A percentile compares a stretch with the other conserved stretches of the same genome.
phyloP scores from a whole-genome alignment of 345 rosid species.

The Durio zibethinus region DNA sequence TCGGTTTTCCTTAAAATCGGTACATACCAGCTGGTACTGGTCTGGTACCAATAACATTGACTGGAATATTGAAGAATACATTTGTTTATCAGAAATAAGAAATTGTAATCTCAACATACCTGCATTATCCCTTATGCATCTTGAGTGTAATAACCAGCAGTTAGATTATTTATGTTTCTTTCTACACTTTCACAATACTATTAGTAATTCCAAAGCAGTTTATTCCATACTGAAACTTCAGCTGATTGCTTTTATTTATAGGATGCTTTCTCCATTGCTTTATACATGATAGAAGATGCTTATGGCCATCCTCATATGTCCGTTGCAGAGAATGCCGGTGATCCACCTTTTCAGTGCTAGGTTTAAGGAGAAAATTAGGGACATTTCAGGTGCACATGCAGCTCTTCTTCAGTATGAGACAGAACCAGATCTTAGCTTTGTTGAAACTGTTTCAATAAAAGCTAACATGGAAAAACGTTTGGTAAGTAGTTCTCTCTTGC shows the following conservation, averaged over 20 bases:
- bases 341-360: constrained; percentile 70
- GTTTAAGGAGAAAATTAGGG: constrained; percentile 70
- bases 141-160: not conserved
- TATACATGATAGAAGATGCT: constrained; percentile 27
- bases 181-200: not conserved
- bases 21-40: too few relatives aligned
- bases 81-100: not conserved
- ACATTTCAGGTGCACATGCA: constrained; percentile 53
- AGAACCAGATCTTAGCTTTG: constrained; percentile 52
- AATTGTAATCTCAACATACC: not conserved
- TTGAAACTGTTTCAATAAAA: constrained; percentile 51
- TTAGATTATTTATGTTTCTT: not conserved
- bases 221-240: constrained; percentile 16
- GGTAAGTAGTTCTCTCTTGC: constrained; percentile 40
- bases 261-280: constrained; percentile 27
- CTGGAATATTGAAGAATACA: not conserved
- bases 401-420: constrained; percentile 48
- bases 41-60: too few relatives aligned
- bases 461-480: constrained; percentile 93
- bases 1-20: too few relatives aligned
- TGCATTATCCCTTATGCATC: constrained; percentile 9
- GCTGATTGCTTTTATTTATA: constrained; percentile 19
- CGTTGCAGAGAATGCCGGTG: constrained; percentile 55
- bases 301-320: constrained; percentile 29
- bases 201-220: constrained; percentile 1